Percentiles rank a stretch among this genome's conserved stretches.
Conservation (phyloP, 2,329 filamentous ascomycete species). For the Colletotrichum lindemuthianum region DNA sequence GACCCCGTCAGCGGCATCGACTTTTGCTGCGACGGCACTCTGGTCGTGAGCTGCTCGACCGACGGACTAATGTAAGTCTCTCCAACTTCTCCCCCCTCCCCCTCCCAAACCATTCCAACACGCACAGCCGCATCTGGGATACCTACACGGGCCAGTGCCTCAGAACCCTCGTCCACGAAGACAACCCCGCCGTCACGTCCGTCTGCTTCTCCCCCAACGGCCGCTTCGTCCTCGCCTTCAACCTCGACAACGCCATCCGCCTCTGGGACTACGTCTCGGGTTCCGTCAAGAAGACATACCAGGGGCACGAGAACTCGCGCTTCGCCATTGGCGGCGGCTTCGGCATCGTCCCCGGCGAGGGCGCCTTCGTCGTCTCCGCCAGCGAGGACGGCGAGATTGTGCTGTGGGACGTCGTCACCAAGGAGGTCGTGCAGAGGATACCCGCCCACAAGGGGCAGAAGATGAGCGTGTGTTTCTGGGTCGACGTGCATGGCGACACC, state of each 20-base stretch:
- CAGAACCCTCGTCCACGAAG: conserved; percentile 93
- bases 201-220: conserved; percentile 96
- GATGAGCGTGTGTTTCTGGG: conserved; percentile 72
- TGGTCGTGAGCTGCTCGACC: conserved; percentile 90
- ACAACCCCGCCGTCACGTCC: conserved; percentile 88
- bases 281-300: conserved; percentile 94
- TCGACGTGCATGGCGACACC: conserved; percentile 66
- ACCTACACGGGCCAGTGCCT: conserved; percentile 94
- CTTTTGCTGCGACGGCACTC: conserved; percentile 89
- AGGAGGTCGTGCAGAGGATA: conserved; percentile 80
- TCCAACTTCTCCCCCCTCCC: background rate
- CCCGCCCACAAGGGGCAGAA: conserved; percentile 52
- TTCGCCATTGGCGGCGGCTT: conserved; percentile 90
- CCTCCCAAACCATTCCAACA: conserved; percentile 13
- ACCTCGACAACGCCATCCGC: conserved; percentile 87
- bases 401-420: conserved; percentile 90
- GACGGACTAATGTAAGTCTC: conserved; percentile 81
- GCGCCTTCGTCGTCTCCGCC: conserved; percentile 78
- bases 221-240: conserved; percentile 90
- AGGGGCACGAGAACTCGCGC: conserved; percentile 85
- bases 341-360: conserved; percentile 59
- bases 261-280: conserved; percentile 96
- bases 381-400: conserved; percentile 89
- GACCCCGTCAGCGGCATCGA: conserved; percentile 95
- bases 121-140: conserved; percentile 85